Conservation (phyloP, 108 stramenopile genomes). For the Fragilaria crotonensis region DNA sequence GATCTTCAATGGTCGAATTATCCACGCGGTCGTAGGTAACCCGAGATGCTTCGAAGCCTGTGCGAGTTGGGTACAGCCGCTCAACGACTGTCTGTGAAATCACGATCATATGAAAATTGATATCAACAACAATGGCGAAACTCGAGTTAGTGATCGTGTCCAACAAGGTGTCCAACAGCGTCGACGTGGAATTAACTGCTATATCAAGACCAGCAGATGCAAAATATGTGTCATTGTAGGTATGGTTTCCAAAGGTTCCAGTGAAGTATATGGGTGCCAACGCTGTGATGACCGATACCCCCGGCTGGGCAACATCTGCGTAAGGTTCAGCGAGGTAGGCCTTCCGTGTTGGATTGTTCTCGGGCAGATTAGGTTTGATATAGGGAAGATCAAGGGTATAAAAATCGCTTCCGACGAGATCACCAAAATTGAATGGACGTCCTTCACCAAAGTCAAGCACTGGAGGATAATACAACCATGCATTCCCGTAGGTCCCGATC, state of each 20-base stretch:
- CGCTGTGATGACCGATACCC: conserved; percentile 16
- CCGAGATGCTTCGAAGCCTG: conserved; percentile 14
- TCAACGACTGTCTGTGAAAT: conserved; percentile 16
- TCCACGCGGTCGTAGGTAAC: not conserved
- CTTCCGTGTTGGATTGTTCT: conserved; percentile 8
- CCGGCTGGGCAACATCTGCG: conserved; percentile 19
- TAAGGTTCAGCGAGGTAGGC: conserved; percentile 8
- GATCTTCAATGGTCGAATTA: conserved; percentile 14
- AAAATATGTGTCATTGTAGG: conserved; percentile 7
- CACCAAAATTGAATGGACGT: conserved; percentile 10
- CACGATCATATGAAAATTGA: conserved; percentile 6
- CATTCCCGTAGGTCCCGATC: conserved; percentile 8
- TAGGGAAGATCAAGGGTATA: not conserved
- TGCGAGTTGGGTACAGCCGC: conserved; percentile 11
- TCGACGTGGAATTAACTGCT: conserved; percentile 5
- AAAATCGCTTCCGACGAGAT: conserved; percentile 4
- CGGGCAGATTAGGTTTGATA: conserved; percentile 13
- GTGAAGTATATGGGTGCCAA: conserved; percentile 23
- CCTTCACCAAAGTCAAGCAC: not conserved
- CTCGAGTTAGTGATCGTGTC: conserved; percentile 6
- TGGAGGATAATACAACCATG: conserved; percentile 21
- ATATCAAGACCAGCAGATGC: conserved; percentile 21
- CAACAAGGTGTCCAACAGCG: conserved; percentile 10
- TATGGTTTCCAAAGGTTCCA: conserved; percentile 6
- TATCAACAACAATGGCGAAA: conserved; percentile 19